Percentiles rank a stretch among this genome's conserved stretches.
Evolutionary conservation across 805 yeast species (phyloP).

Genomic region (Pichia nanzhaoensis): DNA sequence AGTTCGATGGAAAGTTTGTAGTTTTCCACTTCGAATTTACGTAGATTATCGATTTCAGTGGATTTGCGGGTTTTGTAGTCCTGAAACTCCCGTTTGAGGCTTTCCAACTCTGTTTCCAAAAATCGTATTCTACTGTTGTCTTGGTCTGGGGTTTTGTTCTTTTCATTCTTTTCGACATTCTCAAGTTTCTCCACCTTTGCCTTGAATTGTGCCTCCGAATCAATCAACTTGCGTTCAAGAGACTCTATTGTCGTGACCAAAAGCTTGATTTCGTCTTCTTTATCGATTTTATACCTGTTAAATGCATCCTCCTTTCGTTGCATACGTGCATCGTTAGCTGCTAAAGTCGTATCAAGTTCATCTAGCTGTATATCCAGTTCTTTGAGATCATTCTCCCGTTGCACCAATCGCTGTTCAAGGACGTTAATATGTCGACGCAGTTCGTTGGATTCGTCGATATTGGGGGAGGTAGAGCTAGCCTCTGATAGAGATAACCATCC

Average conservation of each 20-base stretch:
- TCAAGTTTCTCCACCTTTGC: conserved; percentile 15
- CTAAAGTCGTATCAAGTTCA: conserved; percentile 42
- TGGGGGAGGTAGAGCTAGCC: too few species aligned
- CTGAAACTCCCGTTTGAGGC: conserved; percentile 5
- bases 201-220: conserved; percentile 41
- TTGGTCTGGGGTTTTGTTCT: neutral
- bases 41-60: conserved; percentile 13
- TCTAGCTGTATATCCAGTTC: conserved; percentile 44
- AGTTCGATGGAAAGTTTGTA: conserved; percentile 13
- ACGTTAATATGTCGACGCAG: conserved; percentile 14
- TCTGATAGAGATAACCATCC: conserved; percentile 10
- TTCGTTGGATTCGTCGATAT: conserved; percentile 3
- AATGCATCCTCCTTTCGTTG: conserved; percentile 40
- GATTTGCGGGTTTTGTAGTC: conserved; percentile 12
- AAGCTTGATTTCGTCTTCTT: conserved; percentile 51
- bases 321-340: conserved; percentile 39
- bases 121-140: conserved; percentile 2
- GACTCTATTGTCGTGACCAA: conserved; percentile 52
- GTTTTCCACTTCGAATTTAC: conserved; percentile 17
- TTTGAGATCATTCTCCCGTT: conserved; percentile 38
- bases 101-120: neutral
- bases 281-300: conserved; percentile 38
- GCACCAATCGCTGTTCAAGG: conserved; percentile 32
- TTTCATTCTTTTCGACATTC: neutral
- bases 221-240: conserved; percentile 48